Evolutionary conservation across 495 filamentous ascomycete genomes (phyloP).

Genomic region (Podospora australis): DNA sequence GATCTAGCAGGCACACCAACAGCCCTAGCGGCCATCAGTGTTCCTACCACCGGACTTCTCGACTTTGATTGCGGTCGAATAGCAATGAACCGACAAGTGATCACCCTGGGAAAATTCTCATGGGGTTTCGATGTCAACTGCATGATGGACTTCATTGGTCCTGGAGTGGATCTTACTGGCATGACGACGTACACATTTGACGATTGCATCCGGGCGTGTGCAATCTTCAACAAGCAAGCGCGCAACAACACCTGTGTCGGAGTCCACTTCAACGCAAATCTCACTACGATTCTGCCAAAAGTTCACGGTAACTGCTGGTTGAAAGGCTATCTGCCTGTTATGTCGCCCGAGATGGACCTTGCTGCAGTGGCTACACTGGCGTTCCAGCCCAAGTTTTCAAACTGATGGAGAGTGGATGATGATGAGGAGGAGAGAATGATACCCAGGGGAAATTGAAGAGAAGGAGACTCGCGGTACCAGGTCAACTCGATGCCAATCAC

Average conservation of each 20-base stretch:
- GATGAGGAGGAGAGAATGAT: background rate
- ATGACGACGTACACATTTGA: slow-evolving; percentile 12
- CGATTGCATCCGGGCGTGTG: slow-evolving; percentile 13
- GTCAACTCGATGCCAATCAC: too few species aligned
- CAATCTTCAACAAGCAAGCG: slow-evolving; percentile 8
- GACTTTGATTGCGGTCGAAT: slow-evolving; percentile 11
- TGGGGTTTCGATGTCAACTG: slow-evolving; percentile 13
- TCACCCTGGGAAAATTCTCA: slow-evolving; percentile 4
- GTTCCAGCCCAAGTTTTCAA: slow-evolving; percentile 2
- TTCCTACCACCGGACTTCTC: slow-evolving; percentile 8
- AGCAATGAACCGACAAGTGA: slow-evolving; percentile 4
- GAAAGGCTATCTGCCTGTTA: slow-evolving; percentile 9
- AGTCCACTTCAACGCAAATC: slow-evolving; percentile 11
- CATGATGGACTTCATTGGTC: slow-evolving; percentile 1
- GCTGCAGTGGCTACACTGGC: slow-evolving; percentile 5
- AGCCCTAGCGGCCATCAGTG: background rate
- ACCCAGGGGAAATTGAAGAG: background rate
- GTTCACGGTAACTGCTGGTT: slow-evolving; percentile 9
- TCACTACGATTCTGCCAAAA: slow-evolving; percentile 6
- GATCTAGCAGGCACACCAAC: background rate
- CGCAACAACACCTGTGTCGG: slow-evolving; percentile 15
- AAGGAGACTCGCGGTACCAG: too few species aligned
- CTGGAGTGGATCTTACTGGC: slow-evolving; percentile 5
- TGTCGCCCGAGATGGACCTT: slow-evolving; percentile 6
- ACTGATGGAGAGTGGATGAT: background rate